Percentiles rank a stretch among this genome's conserved stretches.
Evolutionary conservation across 371 early-diverging fungal species (phyloP).

Genomic region (Mucor racemosus): DNA sequence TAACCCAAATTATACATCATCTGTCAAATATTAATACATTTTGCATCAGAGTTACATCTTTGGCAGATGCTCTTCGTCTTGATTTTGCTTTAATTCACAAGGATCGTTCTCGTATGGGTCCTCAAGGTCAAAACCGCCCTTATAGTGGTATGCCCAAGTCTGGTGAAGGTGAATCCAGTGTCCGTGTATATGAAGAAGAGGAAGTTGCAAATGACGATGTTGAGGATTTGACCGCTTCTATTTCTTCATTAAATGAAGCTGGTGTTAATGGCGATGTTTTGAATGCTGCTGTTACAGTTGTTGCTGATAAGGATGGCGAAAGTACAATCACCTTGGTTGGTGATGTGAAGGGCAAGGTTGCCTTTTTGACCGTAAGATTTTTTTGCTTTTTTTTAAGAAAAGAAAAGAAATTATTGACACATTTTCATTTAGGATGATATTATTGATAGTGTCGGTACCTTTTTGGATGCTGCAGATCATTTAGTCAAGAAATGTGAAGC

Average conservation of each 20-base stretch:
- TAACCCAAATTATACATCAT: neutral
- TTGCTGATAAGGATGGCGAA: slow-evolving; percentile 60
- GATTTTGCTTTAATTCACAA: slow-evolving; percentile 97
- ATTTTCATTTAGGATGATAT: slow-evolving; percentile 77
- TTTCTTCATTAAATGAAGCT: slow-evolving; percentile 50
- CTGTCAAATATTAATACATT: neutral
- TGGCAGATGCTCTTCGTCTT: slow-evolving; percentile 92
- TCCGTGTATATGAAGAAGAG: slow-evolving; percentile 47
- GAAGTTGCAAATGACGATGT: slow-evolving; percentile 27
- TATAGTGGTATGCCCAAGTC: slow-evolving; percentile 57
- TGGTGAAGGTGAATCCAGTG: slow-evolving; percentile 40
- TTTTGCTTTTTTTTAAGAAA: neutral
- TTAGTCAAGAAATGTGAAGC: slow-evolving; percentile 86
- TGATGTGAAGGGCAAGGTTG: slow-evolving; percentile 88
- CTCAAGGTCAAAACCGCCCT: slow-evolving; percentile 60
- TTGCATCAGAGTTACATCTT: slow-evolving; percentile 81
- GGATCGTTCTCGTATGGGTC: slow-evolving; percentile 72
- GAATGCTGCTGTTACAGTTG: slow-evolving; percentile 56
- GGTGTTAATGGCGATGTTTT: slow-evolving; percentile 46
- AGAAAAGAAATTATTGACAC: no score
- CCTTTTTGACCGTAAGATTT: slow-evolving; percentile 81
- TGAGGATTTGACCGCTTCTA: slow-evolving; percentile 46
- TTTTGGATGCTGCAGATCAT: slow-evolving; percentile 92
- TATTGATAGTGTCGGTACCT: slow-evolving; percentile 86
- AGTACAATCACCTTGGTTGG: slow-evolving; percentile 86